These are phyloP conservation scores for Drechmeria coniospora DNA, from an alignment of 2,329 filamentous ascomycete species.

Conservation along the genomic window DNA sequence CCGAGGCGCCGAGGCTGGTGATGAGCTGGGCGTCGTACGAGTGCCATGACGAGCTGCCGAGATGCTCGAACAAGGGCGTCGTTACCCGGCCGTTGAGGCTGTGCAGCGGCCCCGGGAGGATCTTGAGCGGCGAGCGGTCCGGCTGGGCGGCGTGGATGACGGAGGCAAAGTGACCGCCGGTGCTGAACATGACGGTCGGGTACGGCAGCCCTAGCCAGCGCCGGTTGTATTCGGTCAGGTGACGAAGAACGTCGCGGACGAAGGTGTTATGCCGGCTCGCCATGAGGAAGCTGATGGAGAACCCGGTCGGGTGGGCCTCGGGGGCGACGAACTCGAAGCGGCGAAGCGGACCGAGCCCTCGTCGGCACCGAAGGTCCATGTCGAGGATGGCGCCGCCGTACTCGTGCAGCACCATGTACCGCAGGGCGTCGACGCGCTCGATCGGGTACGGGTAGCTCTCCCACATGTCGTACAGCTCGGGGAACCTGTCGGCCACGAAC, in stretches of 20 bases:
- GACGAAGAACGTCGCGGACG: constrained; percentile 16
- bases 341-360: constrained; percentile 22
- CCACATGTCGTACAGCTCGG: constrained; percentile 20
- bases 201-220: constrained; percentile 24
- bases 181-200: constrained; percentile 26
- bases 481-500: constrained; percentile 8
- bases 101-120: constrained; percentile 21
- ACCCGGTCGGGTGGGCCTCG: constrained; percentile 22
- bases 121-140: constrained; percentile 16
- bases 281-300: constrained; percentile 27
- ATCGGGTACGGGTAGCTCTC: constrained; percentile 49
- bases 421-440: constrained; percentile 53
- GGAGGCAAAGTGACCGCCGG: constrained; percentile 25
- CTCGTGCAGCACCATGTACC: constrained; percentile 33
- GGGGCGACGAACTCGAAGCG: constrained; percentile 25
- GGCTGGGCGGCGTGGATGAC: constrained; percentile 21
- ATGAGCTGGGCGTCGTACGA: constrained; percentile 17
- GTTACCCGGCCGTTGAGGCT: constrained; percentile 22
- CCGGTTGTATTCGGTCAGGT: constrained; percentile 18
- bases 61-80: constrained; percentile 24
- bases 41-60: constrained; percentile 27
- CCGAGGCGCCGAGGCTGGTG: constrained; percentile 5
- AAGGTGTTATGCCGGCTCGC: constrained; percentile 18
- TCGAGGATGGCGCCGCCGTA: constrained; percentile 15
- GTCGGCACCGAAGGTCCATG: constrained; percentile 18